These are phyloP conservation scores for Pseudocercospora ulei DNA, from an alignment of 2,329 filamentous ascomycete genomes.

Conservation along the genomic window DNA sequence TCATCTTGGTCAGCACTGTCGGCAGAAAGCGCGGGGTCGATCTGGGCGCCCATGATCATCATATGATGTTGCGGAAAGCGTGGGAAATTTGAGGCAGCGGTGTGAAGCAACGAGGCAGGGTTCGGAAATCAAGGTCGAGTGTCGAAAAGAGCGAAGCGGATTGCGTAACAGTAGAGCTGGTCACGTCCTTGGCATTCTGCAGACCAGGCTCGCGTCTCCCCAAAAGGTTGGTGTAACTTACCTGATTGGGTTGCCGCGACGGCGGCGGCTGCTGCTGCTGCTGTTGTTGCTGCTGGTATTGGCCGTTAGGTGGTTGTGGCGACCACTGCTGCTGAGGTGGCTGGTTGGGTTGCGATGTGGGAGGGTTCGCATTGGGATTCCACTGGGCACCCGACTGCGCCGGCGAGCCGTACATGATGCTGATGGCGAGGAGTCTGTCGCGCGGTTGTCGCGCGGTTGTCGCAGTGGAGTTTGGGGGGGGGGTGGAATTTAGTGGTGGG, in stretches of 20 bases:
- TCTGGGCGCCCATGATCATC: constrained; percentile 25
- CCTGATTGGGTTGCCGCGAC: constrained; percentile 27
- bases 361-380: constrained; percentile 18
- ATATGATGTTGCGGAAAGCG: constrained; percentile 7
- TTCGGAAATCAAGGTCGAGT: constrained; percentile 19
- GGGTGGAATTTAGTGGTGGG: neutral
- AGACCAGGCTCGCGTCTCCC: constrained; percentile 9
- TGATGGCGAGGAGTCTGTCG: constrained; percentile 2
- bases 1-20: constrained; percentile 26
- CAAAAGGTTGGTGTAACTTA: constrained; percentile 24
- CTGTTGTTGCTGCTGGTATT: constrained; percentile 27
- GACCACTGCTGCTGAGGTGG: constrained; percentile 26
- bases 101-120: constrained; percentile 14
- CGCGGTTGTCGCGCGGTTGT: too few species aligned
- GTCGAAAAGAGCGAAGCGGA: constrained; percentile 19
- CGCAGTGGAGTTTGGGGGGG: neutral
- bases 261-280: constrained; percentile 27
- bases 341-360: constrained; percentile 22
- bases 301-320: constrained; percentile 31
- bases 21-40: constrained; percentile 30
- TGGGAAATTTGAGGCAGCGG: constrained; percentile 8
- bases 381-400: constrained; percentile 20
- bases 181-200: constrained; percentile 26
- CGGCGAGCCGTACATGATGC: constrained; percentile 23
- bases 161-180: constrained; percentile 27